These are phyloP conservation scores for Cyclotella sp. DNA, from an alignment of 108 stramenopile species.

Conservation along the genomic window DNA sequence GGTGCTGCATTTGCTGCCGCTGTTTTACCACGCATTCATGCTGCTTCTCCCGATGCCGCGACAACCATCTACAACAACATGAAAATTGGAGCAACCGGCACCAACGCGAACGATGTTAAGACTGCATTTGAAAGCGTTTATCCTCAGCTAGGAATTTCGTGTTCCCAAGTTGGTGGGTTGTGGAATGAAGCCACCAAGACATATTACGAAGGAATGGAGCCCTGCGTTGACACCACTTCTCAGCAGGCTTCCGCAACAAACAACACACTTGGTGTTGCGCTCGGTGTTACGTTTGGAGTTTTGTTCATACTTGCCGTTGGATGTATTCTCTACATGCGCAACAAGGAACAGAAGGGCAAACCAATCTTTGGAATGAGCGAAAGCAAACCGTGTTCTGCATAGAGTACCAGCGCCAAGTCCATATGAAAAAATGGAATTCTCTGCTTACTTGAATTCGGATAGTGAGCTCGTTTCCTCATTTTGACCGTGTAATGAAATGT, in stretches of 20 bases:
- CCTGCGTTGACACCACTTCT: conserved; percentile 36
- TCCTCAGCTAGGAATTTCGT: conserved; percentile 62
- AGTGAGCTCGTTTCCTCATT: too few relatives aligned
- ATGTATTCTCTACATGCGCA: conserved; percentile 40
- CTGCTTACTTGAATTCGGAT: too few relatives aligned
- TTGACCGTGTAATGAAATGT: too few relatives aligned
- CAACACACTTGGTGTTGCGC: conserved; percentile 14
- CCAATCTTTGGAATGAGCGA: neutral
- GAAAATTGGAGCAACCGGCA: conserved; percentile 44
- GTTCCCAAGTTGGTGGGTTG: conserved; percentile 74
- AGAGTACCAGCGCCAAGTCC: too few relatives aligned
- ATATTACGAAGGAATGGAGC: conserved; percentile 45
- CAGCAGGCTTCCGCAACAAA: conserved; percentile 1
- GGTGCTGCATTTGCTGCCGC: conserved; percentile 80
- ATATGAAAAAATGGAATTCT: too few relatives aligned
- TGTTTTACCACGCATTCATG: conserved; percentile 69
- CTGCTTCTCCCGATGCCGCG: conserved; percentile 58
- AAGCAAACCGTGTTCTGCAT: too few relatives aligned
- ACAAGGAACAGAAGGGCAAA: conserved; percentile 12
- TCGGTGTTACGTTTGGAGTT: conserved; percentile 22
- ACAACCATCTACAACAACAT: conserved; percentile 73
- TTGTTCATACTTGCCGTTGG: conserved; percentile 31
- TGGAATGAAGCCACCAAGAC: conserved; percentile 40
- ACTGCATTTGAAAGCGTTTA: conserved; percentile 73
- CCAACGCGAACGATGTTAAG: conserved; percentile 63